Evolutionary conservation across 2,329 filamentous ascomycete species (phyloP).

Genomic region (Alternaria atra): DNA sequence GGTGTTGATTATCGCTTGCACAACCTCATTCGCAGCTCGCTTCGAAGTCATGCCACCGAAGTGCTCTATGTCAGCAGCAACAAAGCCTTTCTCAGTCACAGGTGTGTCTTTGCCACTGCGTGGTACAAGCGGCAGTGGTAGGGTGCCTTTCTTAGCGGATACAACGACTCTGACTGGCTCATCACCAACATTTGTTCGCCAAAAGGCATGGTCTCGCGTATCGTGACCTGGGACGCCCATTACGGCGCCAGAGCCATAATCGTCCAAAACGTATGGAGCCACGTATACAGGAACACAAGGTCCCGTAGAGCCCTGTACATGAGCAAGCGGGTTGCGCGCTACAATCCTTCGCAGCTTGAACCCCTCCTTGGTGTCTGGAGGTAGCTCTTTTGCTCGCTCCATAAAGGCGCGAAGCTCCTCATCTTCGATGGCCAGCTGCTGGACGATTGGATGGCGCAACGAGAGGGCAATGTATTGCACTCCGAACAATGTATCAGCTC

Average conservation of each 20-base stretch:
- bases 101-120: conserved; percentile 60
- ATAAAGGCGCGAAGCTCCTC: conserved; percentile 73
- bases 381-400: conserved; percentile 63
- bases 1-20: conserved; percentile 58
- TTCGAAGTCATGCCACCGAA: conserved; percentile 71
- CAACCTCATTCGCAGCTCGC: conserved; percentile 68
- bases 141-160: conserved; percentile 13
- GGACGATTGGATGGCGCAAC: conserved; percentile 74
- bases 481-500: conserved; percentile 86
- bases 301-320: conserved; percentile 60
- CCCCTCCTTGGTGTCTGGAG: conserved; percentile 67
- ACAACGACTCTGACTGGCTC: conserved; percentile 69
- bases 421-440: conserved; percentile 67
- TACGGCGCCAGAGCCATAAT: conserved; percentile 86
- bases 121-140: conserved; percentile 26
- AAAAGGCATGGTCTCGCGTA: conserved; percentile 79
- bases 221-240: conserved; percentile 95
- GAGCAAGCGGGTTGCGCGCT: conserved; percentile 56
- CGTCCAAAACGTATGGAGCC: conserved; percentile 83
- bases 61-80: conserved; percentile 71
- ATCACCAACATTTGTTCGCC: conserved; percentile 72
- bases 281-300: conserved; percentile 77
- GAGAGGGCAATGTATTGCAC: conserved; percentile 86
- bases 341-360: conserved; percentile 66
- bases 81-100: conserved; percentile 71